These are phyloP conservation scores for Termitomyces sp. DNA, from an alignment of 768 basidiomycete species.

Conservation along the genomic window DNA sequence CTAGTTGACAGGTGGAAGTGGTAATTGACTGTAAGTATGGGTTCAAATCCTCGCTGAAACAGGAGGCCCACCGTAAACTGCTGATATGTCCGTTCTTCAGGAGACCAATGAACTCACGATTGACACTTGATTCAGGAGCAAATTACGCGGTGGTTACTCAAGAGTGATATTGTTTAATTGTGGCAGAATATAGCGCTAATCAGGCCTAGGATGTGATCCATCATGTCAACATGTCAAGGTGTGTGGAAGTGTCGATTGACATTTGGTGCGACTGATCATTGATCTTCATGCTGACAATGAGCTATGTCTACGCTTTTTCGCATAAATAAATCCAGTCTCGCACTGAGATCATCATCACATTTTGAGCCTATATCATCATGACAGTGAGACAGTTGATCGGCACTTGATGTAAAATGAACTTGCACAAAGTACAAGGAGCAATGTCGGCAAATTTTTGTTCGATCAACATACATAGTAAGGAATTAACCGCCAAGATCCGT, in stretches of 20 bases:
- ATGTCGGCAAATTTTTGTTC: not conserved
- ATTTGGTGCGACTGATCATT: no score
- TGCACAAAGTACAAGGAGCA: not conserved
- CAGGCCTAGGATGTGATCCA: no score
- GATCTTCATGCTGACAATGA: no score
- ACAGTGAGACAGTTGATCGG: not conserved
- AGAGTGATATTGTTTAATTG: no score
- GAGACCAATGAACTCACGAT: not conserved
- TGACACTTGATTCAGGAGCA: not conserved
- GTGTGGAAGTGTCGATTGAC: no score
- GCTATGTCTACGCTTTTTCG: no score
- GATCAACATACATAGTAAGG: not conserved
- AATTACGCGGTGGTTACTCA: no score
- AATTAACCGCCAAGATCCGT: conserved; percentile 1
- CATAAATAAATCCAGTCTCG: not conserved
- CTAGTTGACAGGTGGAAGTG: no score
- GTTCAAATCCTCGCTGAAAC: not conserved
- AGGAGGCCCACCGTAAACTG: not conserved
- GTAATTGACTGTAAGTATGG: no score
- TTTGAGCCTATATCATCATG: not conserved
- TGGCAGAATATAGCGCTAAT: no score
- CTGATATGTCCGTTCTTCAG: not conserved
- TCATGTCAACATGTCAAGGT: no score
- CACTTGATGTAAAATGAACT: not conserved
- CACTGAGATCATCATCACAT: not conserved